Conservation (phyloP, 208 protist genomes). For the Plasmodiophora brassicae region DNA sequence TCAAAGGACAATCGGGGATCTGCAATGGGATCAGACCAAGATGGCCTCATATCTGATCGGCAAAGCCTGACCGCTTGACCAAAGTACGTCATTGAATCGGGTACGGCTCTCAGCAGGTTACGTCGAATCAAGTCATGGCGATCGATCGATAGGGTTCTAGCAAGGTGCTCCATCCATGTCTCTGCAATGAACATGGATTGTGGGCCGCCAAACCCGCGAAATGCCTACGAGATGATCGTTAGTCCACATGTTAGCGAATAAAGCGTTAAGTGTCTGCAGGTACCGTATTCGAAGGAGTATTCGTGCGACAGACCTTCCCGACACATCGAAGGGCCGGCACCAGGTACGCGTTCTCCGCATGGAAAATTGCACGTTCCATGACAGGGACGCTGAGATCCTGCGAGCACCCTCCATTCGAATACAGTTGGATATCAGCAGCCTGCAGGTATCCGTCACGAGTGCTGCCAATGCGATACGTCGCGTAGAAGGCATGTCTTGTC, state of each 20-base stretch:
- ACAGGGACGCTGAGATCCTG: slow-evolving; percentile 63
- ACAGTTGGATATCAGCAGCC: slow-evolving; percentile 55
- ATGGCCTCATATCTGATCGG: too few relatives aligned
- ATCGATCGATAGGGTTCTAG: slow-evolving; percentile 36
- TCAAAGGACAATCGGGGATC: background rate
- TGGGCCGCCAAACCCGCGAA: slow-evolving; percentile 76
- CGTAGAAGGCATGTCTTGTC: slow-evolving; percentile 62
- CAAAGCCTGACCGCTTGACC: background rate
- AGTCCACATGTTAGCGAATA: background rate
- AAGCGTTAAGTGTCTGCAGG: background rate
- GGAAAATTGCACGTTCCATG: slow-evolving; percentile 63
- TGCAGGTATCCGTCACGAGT: slow-evolving; percentile 53
- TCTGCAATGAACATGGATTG: slow-evolving; percentile 66
- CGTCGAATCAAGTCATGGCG: slow-evolving; percentile 31
- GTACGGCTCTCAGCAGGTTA: slow-evolving; percentile 4
- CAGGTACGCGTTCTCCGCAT: slow-evolving; percentile 72
- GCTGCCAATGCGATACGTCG: slow-evolving; percentile 64
- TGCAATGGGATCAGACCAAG: too few relatives aligned
- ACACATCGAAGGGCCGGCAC: slow-evolving; percentile 60
- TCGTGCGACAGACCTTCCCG: slow-evolving; percentile 63
- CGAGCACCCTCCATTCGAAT: slow-evolving; percentile 65
- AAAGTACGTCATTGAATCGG: background rate
- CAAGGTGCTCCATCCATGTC: slow-evolving; percentile 63
- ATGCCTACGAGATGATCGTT: too few relatives aligned
- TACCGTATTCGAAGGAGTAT: slow-evolving; percentile 70